Conservation (phyloP, 805 yeast species). For the Cyberlindnera samutprakarnensis region DNA sequence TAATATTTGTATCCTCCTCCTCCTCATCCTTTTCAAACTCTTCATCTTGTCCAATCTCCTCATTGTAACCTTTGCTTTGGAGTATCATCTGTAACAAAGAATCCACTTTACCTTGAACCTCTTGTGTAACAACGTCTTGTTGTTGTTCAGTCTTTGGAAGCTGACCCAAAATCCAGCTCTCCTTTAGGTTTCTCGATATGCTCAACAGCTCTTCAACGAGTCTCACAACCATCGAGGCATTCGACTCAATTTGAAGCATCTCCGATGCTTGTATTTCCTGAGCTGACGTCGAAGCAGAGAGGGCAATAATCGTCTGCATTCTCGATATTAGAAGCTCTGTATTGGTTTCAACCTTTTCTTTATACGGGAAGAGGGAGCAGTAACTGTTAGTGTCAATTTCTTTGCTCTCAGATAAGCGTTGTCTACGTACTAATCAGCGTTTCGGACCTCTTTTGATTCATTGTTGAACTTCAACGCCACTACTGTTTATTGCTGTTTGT, state of each 20-base stretch:
- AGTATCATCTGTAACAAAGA: conserved; percentile 5
- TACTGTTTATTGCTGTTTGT: neutral
- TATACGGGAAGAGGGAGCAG: no score
- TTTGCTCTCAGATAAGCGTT: neutral
- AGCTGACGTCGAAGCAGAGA: conserved; percentile 29
- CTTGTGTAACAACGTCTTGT: no score
- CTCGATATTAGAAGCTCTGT: conserved; percentile 44
- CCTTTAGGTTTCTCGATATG: conserved; percentile 42
- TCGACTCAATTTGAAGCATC: conserved; percentile 46
- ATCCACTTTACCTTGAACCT: conserved; percentile 9
- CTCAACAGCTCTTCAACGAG: conserved; percentile 45
- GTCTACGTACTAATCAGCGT: conserved; percentile 30
- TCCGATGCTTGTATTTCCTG: conserved; percentile 39
- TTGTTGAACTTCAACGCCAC: conserved; percentile 9
- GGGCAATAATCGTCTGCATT: conserved; percentile 45
- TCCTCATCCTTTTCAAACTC: conserved; percentile 7
- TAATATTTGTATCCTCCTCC: conserved; percentile 1
- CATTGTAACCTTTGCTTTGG: conserved; percentile 5
- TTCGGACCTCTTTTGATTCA: conserved; percentile 39
- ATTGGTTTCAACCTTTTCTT: conserved; percentile 43
- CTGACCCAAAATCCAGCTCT: conserved; percentile 52
- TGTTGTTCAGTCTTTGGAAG: conserved; percentile 29
- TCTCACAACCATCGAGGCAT: conserved; percentile 42
- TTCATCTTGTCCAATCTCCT: conserved; percentile 7
- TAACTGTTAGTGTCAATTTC: no score